Base-by-base conservation (phyloP, 169 alveolate genomes). In the Neospora caninum region DNA sequence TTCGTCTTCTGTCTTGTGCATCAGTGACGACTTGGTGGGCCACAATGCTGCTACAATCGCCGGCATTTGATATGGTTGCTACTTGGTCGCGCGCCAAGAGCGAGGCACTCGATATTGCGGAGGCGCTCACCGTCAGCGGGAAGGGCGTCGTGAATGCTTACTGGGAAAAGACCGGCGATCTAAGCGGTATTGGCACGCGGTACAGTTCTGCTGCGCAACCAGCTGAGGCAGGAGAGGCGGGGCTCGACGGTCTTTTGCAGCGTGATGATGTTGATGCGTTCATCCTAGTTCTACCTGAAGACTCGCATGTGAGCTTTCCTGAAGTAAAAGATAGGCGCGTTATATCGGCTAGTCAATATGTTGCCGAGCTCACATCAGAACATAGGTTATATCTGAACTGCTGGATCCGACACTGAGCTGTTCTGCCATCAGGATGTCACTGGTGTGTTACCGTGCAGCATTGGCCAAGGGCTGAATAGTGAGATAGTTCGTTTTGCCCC, bases 1-100 rank as follows among this genome's bases (percentile, higher is more conserved):
- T 49, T 49, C 18, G 10, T 7, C 78, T 64, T 16, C 9, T 64
- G 78, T 64, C 34, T 20, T 64, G 34, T 64, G 45, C 87, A 18
- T 31, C 67, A 82, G 89, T 42, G 89, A 20, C 67, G 38, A 82
- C 42, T 20, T 82, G 67, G 54, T 82, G 89, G 89, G 67, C 89
- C 25, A 27, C 67, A n/a, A 39, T 82, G 89, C 89, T 82, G n/a
- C 89, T 82, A 31, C 89, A 82, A 69, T 82, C 89, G 4, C 69
- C 89, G 39, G 89, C 89, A 29, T 82, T 82, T n/a, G 67, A 82
- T 39, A 69, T 82, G 89, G 89, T 82, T 20, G 89, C 89, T 42
- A 34, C 67, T 20, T 82, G 89, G 89, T 41, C 89, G 34, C 89
- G 89, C 25, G 69, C 16, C 54, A 82, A 82, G 89, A 36, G 41